Base-by-base conservation (phyloP, 2,329 filamentous ascomycete species). In the Byssothecium circinans region DNA sequence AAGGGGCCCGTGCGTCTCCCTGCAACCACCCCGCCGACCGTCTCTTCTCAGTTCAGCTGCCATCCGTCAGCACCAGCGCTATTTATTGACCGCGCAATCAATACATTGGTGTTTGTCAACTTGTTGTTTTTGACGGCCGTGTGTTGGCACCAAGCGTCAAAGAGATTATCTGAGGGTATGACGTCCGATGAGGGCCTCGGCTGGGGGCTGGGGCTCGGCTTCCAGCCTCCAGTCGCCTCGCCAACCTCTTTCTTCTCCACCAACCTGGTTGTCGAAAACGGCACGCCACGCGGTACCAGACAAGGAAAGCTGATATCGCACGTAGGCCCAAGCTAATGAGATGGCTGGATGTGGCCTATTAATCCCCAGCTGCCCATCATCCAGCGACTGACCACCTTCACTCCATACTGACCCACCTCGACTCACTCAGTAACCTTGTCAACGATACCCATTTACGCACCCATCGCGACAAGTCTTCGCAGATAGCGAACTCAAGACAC, bases 191-290 rank as follows among this genome's bases (percentile, higher is more conserved):
- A 37, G 35, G 41, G 49, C 43, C 20, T 15, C 29, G 41, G 38
- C 27, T 52, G 64, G 62, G 65, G 65, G 56, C 65, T 62, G 65
- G 56, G 20, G 37, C 48, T 47, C 64, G 65, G 54, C 64, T 63
- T 43, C 58, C 57, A 41, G 50, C 30, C 41, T 14, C 10, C 41
- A 39, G 46, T 52, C 60, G 34, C 47, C 57, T 36, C 41, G 49
- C 64, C 68, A 70, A 64, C 67, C 67, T 68, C 67, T 52, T 49
- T 49, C 48, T 61, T 55, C 54, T 51, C 57, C 50, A 40, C 66
- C 62, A 70, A 64, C 65, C 61, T 52, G 48, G 60, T 54, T 41
- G 42, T 50, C 48, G 53, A 52, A 54, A 49, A 22, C 50, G 43
- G 47, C 56, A 49, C 59, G 59, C 63, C 58, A 57, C 57, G 51